Base-by-base conservation (phyloP, 805 yeast genomes). In the Candida verbasci region DNA sequence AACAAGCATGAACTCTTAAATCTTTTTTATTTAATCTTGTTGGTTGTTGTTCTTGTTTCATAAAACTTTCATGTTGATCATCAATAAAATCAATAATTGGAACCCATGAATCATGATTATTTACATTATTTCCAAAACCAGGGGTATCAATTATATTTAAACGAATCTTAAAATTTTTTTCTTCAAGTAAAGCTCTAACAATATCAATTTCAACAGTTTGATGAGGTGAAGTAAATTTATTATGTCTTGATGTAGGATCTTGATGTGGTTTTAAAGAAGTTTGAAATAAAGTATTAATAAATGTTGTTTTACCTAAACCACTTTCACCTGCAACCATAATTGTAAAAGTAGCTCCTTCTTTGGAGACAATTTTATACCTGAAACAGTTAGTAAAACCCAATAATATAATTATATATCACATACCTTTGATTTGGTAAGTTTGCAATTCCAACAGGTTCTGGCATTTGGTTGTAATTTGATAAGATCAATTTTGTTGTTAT, bases 21-120 rank as follows among this genome's bases (percentile, higher is more conserved):
- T 89, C 97, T 49, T 80, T 82, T 53, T 72, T 76, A 27, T 62
- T 62, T 2, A 37, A 41, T 60, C 97, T 78, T 35, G 58, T 60
- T 23, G 97, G 97, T 64, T 89, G 97, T 55, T 87, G 93, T 56
- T 88, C 96, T 58, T 86, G 96, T 57, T 84, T 84, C 91, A 88
- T 83, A 57, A 65, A 87, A 17, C 83, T 73, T 52, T 82, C 88
- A 54, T 86, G 93, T 65, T 88, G 96, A 55, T 86, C 94, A 59
- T 88, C 96, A 44, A 89, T 78, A 59, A 86, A 89, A 58, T 86
- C 95, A 42, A 84, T 70, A 48, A 87, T 75, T 25, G 96, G 87
- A 41, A 80, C 82, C 94, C 95, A 87, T 30, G 93, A 73, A 56
- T 83, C 82, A 52, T 73, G 74, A 63, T 88, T 89, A 66, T 88